Conservation (phyloP, 495 filamentous ascomycete genomes). For the Thermothielavioides terrestris region DNA sequence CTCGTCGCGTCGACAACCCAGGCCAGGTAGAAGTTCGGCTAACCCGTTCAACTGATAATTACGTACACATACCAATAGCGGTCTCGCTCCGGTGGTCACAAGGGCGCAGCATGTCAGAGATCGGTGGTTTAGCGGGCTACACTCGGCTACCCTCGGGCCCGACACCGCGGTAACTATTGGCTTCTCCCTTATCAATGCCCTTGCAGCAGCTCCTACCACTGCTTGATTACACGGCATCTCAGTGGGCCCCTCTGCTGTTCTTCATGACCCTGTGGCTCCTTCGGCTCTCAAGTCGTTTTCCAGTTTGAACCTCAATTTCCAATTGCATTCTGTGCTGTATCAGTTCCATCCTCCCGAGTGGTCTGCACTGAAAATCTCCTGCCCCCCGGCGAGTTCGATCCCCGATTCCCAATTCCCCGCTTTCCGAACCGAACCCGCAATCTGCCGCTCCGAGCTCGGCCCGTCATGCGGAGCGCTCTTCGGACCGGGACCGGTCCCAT, state of each 20-base stretch:
- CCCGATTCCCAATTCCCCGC: neutral
- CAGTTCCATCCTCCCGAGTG: too few species aligned
- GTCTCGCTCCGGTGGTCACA: constrained; percentile 8
- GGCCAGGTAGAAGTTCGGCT: too few species aligned
- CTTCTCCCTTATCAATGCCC: neutral
- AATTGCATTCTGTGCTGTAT: too few species aligned
- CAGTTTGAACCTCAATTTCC: too few species aligned
- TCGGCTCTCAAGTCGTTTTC: neutral
- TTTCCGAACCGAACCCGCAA: neutral
- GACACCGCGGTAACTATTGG: neutral
- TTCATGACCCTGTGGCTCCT: too few species aligned
- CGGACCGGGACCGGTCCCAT: constrained; percentile 5
- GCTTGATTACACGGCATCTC: neutral
- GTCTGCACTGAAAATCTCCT: too few species aligned
- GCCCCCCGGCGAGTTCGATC: too few species aligned
- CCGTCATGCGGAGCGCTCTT: constrained; percentile 2
- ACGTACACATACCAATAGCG: constrained; percentile 3
- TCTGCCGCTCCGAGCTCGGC: neutral
- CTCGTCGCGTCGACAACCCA: too few species aligned
- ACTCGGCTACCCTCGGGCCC: constrained; percentile 9
- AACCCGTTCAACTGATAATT: too few species aligned
- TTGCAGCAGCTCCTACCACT: neutral
- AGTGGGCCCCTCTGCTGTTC: neutral
- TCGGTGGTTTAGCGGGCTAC: constrained; percentile 3
- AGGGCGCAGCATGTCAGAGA: neutral